These are phyloP conservation scores for Discostella stelligera DNA, from an alignment of 352 stramenopile species.

Conservation along the genomic window DNA sequence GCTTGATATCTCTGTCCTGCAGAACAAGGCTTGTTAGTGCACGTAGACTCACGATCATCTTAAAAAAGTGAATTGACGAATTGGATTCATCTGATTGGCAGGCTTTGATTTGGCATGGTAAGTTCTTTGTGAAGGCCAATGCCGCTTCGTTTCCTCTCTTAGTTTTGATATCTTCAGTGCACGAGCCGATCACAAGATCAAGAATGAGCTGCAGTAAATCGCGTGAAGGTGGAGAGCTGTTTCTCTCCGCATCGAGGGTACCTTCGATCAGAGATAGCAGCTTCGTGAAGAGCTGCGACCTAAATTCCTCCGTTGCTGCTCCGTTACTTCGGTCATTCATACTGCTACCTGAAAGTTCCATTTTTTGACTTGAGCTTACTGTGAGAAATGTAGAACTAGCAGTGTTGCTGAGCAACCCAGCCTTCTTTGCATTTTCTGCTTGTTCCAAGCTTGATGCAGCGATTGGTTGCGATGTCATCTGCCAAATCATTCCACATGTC, in stretches of 20 bases:
- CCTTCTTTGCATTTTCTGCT: slow-evolving; percentile 47
- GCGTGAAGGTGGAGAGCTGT: slow-evolving; percentile 28
- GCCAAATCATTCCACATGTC: slow-evolving; percentile 58
- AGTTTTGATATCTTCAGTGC: slow-evolving; percentile 44
- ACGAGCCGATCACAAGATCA: slow-evolving; percentile 56
- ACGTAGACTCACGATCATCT: slow-evolving; percentile 48
- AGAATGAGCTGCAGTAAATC: slow-evolving; percentile 59
- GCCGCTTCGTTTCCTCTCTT: slow-evolving; percentile 55
- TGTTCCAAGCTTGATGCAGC: slow-evolving; percentile 39
- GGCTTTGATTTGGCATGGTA: slow-evolving; percentile 35
- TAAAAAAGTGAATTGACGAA: slow-evolving; percentile 31
- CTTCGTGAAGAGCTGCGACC: slow-evolving; percentile 47
- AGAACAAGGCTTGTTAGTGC: slow-evolving; percentile 47
- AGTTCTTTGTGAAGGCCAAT: slow-evolving; percentile 45
- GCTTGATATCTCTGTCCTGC: slow-evolving; percentile 44
- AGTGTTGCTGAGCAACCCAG: slow-evolving; percentile 30
- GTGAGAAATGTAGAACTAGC: slow-evolving; percentile 19
- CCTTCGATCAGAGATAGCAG: slow-evolving; percentile 40
- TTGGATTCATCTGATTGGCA: slow-evolving; percentile 39
- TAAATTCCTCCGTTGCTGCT: slow-evolving; percentile 45
- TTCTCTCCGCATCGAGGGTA: slow-evolving; percentile 25
- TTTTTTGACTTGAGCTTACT: slow-evolving; percentile 10
- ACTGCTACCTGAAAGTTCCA: slow-evolving; percentile 20
- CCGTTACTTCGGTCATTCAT: slow-evolving; percentile 31
- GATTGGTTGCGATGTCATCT: slow-evolving; percentile 51